These are phyloP conservation scores for Vaccinium darrowii DNA, from an alignment of 148 eudicot genomes.

Conservation along the genomic window DNA sequence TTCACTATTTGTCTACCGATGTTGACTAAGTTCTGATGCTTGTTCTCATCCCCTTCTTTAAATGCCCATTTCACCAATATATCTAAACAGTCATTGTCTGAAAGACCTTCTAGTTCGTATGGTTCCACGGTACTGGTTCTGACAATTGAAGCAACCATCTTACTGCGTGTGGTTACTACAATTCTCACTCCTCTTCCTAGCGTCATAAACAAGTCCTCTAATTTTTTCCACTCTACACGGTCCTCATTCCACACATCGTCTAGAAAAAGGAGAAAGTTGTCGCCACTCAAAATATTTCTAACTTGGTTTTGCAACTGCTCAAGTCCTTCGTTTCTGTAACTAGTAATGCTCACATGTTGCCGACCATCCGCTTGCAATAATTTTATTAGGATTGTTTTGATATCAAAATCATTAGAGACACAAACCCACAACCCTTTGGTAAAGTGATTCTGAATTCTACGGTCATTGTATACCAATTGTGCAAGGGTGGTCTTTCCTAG, in stretches of 20 bases:
- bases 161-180: conserved; percentile 29
- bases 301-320: neutral
- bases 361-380: neutral
- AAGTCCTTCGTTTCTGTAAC: neutral
- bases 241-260: conserved; percentile 38
- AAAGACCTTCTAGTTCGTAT: conserved; percentile 8
- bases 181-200: conserved; percentile 19
- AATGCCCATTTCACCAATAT: conserved; percentile 29
- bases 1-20: too few relatives aligned
- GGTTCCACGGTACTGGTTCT: neutral
- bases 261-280: conserved; percentile 26
- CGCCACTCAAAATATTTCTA: neutral
- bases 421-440: conserved; percentile 32
- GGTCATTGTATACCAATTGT: conserved; percentile 21
- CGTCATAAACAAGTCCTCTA: conserved; percentile 12
- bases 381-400: conserved; percentile 8
- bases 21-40: too few relatives aligned
- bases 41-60: conserved; percentile 12
- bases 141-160: conserved; percentile 18
- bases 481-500: conserved; percentile 37
- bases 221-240: conserved; percentile 4
- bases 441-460: conserved; percentile 9
- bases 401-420: conserved; percentile 23
- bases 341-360: too few relatives aligned
- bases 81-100: conserved; percentile 19